Base-by-base conservation (phyloP, 1,139 yeast genomes). In the Wickerhamomyces sp. region DNA sequence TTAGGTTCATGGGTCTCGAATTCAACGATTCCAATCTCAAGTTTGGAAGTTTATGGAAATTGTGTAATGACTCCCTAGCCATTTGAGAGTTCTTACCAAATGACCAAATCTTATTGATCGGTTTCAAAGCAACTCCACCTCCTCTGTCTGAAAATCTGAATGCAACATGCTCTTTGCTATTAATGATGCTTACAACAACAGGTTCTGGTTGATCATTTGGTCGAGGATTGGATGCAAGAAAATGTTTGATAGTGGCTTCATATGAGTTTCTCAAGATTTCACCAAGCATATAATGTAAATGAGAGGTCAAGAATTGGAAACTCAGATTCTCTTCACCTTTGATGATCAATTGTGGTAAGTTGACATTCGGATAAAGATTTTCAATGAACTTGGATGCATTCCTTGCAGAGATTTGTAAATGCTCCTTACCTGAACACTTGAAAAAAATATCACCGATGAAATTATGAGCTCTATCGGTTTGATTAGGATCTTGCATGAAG, bases 81-180 rank as follows among this genome's bases (percentile, higher is more conserved):
- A 69, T 51, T 31, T 66, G 70, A 2, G 85, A 78, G 17, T 70
- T 68, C 52, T 81, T 83, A 6, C 85, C 84, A 62, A 89, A 89
- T 0, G 94, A 83, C 95, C 96, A 89, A 9, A 88, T 68, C 36
- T 78, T 72, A 9, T 68, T 64, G 25, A 82, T 61, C 28, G 75
- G 67, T 24, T 73, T 75, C 33, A 72, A 72, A 12, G 72, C 66
- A 23, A 85, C 64, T 2, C 97, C 98, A 16, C 96, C 96, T 6
- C 96, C 96, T 46, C 75, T 81, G 57, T 89, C 98, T 4, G 93
- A 80, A 33, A 89, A 75, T 35, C 95, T 69, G 55, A 89, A 82
- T 5, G 79, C 65, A 23, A 86, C 79, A 32, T 79, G 76, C 32
- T 77, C 79, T 15, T 73, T 68, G 21, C 86, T 75, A 45, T 80